These are phyloP conservation scores for Ascochyta fabae DNA, from an alignment of 2,329 filamentous ascomycete species.

Conservation along the genomic window DNA sequence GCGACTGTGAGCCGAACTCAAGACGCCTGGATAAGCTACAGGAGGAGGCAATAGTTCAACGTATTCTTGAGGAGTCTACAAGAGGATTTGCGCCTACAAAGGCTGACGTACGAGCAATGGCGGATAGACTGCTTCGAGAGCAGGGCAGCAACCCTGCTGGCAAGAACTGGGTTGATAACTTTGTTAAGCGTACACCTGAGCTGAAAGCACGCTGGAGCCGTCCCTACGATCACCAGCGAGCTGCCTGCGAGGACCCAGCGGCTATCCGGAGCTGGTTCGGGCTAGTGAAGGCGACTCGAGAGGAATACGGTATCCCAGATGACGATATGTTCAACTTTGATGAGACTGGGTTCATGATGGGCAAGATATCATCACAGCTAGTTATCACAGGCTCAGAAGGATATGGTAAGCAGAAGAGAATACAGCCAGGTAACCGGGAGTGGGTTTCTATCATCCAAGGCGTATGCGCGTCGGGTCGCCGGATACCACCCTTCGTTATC, in stretches of 20 bases:
- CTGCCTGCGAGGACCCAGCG: conserved; percentile 12
- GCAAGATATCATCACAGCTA: conserved; percentile 30
- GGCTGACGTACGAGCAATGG: conserved; percentile 19
- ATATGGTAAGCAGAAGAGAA: conserved; percentile 20
- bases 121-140: conserved; percentile 18
- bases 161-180: conserved; percentile 22
- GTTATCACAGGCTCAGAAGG: conserved; percentile 36
- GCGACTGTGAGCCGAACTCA: not conserved
- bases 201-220: conserved; percentile 15
- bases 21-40: not conserved
- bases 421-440: conserved; percentile 37
- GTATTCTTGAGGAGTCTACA: not conserved
- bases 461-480: conserved; percentile 5
- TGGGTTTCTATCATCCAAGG: conserved; percentile 18
- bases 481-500: conserved; percentile 16
- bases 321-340: conserved; percentile 30
- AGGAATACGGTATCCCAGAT: conserved; percentile 19
- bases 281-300: conserved; percentile 1
- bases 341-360: conserved; percentile 44
- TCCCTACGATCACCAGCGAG: conserved; percentile 20
- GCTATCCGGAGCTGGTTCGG: conserved; percentile 12
- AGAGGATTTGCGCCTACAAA: conserved; percentile 7
- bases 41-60: conserved; percentile 10
- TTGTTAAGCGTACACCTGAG: conserved; percentile 20
- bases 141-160: conserved; percentile 11